Percentiles rank a stretch among this genome's conserved stretches.
Conservation (phyloP, 2,329 filamentous ascomycete genomes). For the Colletotrichum lentis region DNA sequence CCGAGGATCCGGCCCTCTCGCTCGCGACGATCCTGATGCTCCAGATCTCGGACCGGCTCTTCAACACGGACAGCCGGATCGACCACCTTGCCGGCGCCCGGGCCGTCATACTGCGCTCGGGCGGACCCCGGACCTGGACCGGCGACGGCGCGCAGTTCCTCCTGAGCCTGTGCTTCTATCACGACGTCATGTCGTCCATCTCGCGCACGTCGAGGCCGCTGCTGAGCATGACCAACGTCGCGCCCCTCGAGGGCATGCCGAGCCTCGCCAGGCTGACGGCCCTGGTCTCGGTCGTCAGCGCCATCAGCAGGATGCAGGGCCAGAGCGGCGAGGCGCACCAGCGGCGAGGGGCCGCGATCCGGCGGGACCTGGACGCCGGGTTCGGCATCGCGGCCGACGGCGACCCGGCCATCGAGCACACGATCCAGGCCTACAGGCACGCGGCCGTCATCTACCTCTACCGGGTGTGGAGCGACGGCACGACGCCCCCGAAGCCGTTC, state of each 20-base stretch:
- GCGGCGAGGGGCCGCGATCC: constrained; percentile 2
- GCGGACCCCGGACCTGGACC: constrained; percentile 37
- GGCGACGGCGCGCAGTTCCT: constrained; percentile 43
- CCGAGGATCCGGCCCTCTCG: constrained; percentile 41
- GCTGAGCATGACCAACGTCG: constrained; percentile 40
- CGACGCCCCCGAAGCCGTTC: constrained; percentile 36
- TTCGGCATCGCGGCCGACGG: not conserved
- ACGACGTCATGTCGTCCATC: constrained; percentile 46
- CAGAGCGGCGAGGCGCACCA: constrained; percentile 29
- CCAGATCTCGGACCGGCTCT: constrained; percentile 45
- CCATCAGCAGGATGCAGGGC: constrained; percentile 42
- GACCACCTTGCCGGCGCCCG: constrained; percentile 46
- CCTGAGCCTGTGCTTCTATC: constrained; percentile 45
- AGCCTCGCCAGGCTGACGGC: constrained; percentile 40
- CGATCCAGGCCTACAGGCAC: constrained; percentile 45
- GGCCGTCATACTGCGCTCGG: constrained; percentile 42
- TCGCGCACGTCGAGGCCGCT: constrained; percentile 42
- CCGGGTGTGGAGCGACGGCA: constrained; percentile 43
- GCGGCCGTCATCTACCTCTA: constrained; percentile 46
- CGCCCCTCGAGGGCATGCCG: constrained; percentile 40
- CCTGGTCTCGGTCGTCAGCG: constrained; percentile 40
- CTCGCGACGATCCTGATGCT: constrained; percentile 46
- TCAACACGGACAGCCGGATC: constrained; percentile 43
- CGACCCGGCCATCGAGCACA: constrained; percentile 41
- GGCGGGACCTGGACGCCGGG: not conserved